phyloP scores from a whole-genome alignment of 176 grass and related monocot species.

The Secale cereale region DNA sequence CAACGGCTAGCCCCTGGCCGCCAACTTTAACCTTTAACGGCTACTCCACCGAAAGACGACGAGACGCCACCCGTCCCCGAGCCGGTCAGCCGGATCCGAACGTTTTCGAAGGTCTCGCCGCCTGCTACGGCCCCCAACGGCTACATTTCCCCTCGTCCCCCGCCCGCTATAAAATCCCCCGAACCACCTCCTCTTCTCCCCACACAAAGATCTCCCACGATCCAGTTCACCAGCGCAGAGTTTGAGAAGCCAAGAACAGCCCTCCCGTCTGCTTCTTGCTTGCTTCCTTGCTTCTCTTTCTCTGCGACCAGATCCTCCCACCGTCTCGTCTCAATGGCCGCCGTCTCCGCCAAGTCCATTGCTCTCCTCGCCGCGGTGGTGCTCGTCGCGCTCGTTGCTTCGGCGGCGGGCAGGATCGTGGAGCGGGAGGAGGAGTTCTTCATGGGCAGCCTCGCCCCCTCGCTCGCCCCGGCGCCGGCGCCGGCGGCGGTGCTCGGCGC shows the following conservation, averaged over 20 bases:
- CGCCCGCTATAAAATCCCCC: slow-evolving; percentile 41
- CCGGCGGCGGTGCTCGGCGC: slow-evolving; percentile 16
- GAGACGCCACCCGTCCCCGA: not conserved
- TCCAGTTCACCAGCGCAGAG: not conserved
- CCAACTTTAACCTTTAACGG: slow-evolving; percentile 47
- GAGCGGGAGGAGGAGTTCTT: slow-evolving; percentile 22
- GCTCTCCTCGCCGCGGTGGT: slow-evolving; percentile 40
- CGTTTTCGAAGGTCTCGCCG: slow-evolving; percentile 32
- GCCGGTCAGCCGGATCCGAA: slow-evolving; percentile 43
- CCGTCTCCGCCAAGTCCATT: slow-evolving; percentile 32
- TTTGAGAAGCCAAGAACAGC: slow-evolving; percentile 16
- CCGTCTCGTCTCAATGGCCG: slow-evolving; percentile 23
- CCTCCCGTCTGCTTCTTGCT: not conserved
- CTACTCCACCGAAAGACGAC: slow-evolving; percentile 41
- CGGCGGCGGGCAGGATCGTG: not conserved
- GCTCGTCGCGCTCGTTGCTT: slow-evolving; percentile 11
- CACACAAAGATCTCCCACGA: not conserved
- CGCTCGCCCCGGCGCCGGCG: slow-evolving; percentile 41
- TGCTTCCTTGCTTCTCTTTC: slow-evolving; percentile 12
- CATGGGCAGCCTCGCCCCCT: slow-evolving; percentile 43
- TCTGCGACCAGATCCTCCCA: not conserved
- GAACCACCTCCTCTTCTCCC: not conserved
- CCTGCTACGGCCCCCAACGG: slow-evolving; percentile 28
- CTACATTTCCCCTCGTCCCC: slow-evolving; percentile 13
- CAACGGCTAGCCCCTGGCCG: slow-evolving; percentile 54